These are phyloP conservation scores for Coniochaeta pulveracea DNA, from an alignment of 2,329 filamentous ascomycete species.

Conservation along the genomic window DNA sequence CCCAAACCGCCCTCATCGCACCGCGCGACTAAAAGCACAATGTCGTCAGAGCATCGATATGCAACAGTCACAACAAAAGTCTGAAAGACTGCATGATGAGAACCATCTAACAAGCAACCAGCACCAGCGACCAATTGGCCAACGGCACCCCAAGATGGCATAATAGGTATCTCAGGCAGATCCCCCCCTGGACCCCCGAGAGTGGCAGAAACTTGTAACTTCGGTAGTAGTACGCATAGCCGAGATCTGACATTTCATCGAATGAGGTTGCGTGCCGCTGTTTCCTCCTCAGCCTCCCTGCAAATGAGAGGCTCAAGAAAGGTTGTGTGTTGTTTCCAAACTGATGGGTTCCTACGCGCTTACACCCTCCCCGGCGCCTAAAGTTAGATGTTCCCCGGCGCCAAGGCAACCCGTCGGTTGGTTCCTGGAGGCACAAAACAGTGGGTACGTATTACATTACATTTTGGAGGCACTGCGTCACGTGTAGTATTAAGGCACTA, in stretches of 20 bases:
- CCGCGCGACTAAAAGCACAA: slow-evolving; percentile 1
- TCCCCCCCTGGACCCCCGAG: too few relatives aligned
- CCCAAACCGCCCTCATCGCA: neutral
- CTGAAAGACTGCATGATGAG: neutral
- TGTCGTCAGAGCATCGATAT: neutral
- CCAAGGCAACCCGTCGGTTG: too few relatives aligned
- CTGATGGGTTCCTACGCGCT: slow-evolving; percentile 3
- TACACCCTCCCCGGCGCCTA: too few relatives aligned
- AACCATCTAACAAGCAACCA: neutral
- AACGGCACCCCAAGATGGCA: neutral
- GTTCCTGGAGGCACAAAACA: too few relatives aligned
- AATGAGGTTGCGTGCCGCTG: too few relatives aligned
- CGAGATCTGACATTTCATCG: too few relatives aligned
- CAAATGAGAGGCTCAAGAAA: slow-evolving; percentile 3
- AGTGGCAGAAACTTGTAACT: slow-evolving; percentile 4
- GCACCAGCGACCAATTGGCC: neutral
- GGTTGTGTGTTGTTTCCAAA: neutral
- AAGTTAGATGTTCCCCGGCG: too few relatives aligned
- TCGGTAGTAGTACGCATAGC: too few relatives aligned
- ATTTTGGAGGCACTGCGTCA: too few relatives aligned
- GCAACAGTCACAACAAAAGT: neutral
- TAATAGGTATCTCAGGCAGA: neutral
- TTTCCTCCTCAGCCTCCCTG: slow-evolving; percentile 3
- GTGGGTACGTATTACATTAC: too few relatives aligned
- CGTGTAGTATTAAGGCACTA: too few relatives aligned